phyloP scores from a whole-genome alignment of 768 basidiomycete genomes.

The Clathrus columnatus region DNA sequence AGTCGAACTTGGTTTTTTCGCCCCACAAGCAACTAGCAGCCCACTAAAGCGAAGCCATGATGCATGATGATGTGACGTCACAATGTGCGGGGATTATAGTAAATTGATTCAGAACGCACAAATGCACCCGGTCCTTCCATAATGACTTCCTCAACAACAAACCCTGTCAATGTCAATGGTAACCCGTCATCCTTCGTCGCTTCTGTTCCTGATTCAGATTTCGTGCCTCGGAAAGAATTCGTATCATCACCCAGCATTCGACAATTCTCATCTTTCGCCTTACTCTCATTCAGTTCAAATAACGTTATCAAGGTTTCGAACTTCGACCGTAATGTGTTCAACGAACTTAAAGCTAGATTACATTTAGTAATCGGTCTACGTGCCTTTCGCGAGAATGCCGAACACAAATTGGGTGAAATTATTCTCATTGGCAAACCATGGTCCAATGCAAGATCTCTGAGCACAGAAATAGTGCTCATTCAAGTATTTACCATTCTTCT shows the following conservation, averaged over 20 bases:
- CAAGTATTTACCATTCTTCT: constrained; percentile 57
- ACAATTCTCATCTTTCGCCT: constrained; percentile 47
- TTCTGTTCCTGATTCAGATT: constrained; percentile 37
- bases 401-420: constrained; percentile 58
- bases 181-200: constrained; percentile 11
- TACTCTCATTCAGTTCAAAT: constrained; percentile 59
- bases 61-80: no score
- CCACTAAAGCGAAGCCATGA: no score
- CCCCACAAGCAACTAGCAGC: no score
- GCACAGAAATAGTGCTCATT: constrained; percentile 60
- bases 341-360: constrained; percentile 37
- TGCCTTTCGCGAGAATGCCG: constrained; percentile 43
- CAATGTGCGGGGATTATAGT: no score
- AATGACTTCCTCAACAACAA: neutral
- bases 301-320: constrained; percentile 62
- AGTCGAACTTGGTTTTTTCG: no score
- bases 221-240: constrained; percentile 68
- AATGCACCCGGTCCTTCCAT: neutral
- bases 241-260: neutral
- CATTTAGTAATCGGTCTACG: constrained; percentile 24
- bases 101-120: neutral
- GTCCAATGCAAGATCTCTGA: constrained; percentile 56
- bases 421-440: constrained; percentile 63
- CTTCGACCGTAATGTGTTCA: constrained; percentile 47
- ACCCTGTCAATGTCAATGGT: neutral